Evolutionary conservation across 2,329 filamentous ascomycete genomes (phyloP).

Genomic region (Fusarium irregulare): DNA sequence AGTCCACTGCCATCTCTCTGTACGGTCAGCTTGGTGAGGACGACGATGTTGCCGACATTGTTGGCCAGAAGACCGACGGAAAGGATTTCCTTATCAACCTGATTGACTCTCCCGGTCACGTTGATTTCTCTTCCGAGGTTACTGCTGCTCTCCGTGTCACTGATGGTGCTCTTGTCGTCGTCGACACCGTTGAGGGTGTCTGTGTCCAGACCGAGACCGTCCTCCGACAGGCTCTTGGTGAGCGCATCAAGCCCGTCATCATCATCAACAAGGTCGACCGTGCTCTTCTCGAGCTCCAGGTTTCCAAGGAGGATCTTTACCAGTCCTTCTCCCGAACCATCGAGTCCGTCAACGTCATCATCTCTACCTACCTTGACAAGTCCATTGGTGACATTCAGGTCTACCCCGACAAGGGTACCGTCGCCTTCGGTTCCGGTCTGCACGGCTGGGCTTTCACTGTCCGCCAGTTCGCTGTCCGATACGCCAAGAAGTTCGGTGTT

Average conservation of each 20-base stretch:
- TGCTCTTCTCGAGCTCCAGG: slow-evolving; percentile 98
- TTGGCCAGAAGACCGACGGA: slow-evolving; percentile 86
- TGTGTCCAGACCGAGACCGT: slow-evolving; percentile 99
- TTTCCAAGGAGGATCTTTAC: slow-evolving; percentile 99
- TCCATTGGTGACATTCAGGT: slow-evolving; percentile 97
- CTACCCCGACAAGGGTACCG: slow-evolving; percentile 96
- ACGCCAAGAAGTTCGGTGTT: slow-evolving; percentile 99
- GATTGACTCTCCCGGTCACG: slow-evolving; percentile 99
- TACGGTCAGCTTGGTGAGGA: slow-evolving; percentile 84
- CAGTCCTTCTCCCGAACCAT: slow-evolving; percentile 99
- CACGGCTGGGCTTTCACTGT: slow-evolving; percentile 99
- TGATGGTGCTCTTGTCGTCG: slow-evolving; percentile 98
- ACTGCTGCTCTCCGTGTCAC: slow-evolving; percentile 99
- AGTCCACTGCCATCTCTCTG: slow-evolving; percentile 99
- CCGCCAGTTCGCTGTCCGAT: slow-evolving; percentile 94
- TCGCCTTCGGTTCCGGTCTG: slow-evolving; percentile 99
- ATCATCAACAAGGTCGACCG: slow-evolving; percentile 99
- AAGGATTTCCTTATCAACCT: slow-evolving; percentile 99
- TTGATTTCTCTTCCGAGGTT: slow-evolving; percentile 99
- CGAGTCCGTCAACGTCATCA: slow-evolving; percentile 99
- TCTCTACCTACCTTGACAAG: slow-evolving; percentile 99
- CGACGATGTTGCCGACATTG: slow-evolving; percentile 95
- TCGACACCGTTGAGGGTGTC: slow-evolving; percentile 99
- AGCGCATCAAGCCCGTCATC: slow-evolving; percentile 99
- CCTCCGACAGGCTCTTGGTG: slow-evolving; percentile 96